Percentiles rank a stretch among this genome's conserved stretches.
Evolutionary conservation across 148 eudicot species (phyloP).

Genomic region (Bassia scoparia): DNA sequence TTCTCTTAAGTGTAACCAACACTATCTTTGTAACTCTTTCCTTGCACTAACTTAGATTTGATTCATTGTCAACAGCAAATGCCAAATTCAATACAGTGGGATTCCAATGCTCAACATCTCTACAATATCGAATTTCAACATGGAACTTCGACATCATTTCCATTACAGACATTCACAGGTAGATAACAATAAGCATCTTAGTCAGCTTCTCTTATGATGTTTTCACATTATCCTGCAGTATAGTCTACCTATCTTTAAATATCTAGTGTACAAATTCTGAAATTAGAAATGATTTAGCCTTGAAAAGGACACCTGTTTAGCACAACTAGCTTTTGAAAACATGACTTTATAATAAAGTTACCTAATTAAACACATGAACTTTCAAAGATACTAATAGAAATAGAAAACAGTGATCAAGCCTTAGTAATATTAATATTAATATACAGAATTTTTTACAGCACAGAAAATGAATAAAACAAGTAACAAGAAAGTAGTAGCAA

Average conservation of each 20-base stretch:
- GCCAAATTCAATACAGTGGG: constrained; percentile 64
- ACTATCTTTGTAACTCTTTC: not conserved
- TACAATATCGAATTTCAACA: constrained; percentile 65
- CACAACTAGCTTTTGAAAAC: not conserved
- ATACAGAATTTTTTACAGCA: not conserved
- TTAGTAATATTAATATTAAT: too few relatives aligned
- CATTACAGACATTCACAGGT: constrained; percentile 71
- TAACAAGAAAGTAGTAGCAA: not conserved
- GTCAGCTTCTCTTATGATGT: not conserved
- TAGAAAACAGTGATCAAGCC: not conserved
- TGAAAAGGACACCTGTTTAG: not conserved
- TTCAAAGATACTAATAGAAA: too few relatives aligned
- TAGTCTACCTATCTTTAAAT: not conserved
- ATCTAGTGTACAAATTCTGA: not conserved
- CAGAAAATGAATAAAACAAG: not conserved
- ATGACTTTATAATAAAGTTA: constrained; percentile 3
- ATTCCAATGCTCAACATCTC: constrained; percentile 53
- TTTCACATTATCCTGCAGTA: not conserved
- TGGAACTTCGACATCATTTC: constrained; percentile 53
- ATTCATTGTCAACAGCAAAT: constrained; percentile 43
- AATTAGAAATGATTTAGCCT: not conserved
- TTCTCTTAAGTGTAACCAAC: constrained; percentile 4
- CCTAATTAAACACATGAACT: not conserved
- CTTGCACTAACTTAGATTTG: constrained; percentile 13
- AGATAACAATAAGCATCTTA: constrained; percentile 15